Conservation (phyloP, 352 stramenopile genomes). For the Phytopythium helicoides region DNA sequence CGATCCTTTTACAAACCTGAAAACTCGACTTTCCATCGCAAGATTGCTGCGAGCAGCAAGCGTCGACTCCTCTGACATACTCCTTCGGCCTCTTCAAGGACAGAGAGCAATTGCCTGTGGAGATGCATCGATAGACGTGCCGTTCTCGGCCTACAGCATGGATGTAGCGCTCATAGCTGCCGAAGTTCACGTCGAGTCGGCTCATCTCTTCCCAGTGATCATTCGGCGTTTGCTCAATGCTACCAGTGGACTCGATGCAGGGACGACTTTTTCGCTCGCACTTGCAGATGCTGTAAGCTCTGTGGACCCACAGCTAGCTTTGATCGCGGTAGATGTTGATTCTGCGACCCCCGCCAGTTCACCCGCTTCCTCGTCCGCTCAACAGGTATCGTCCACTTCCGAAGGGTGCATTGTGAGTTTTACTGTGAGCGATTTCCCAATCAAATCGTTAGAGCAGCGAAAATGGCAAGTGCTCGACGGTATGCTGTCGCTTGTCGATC, state of each 20-base stretch:
- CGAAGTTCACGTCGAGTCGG: constrained; percentile 15
- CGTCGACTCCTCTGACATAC: constrained; percentile 13
- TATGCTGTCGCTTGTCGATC: constrained; percentile 1
- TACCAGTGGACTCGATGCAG: not conserved
- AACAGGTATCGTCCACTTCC: not conserved
- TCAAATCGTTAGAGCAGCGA: constrained; percentile 10
- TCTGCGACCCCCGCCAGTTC: constrained; percentile 1
- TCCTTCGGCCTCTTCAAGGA: constrained; percentile 6
- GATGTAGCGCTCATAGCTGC: constrained; percentile 12
- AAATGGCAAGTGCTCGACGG: constrained; percentile 17
- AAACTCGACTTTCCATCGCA: constrained; percentile 12
- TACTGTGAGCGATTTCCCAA: constrained; percentile 8
- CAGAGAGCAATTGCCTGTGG: not conserved
- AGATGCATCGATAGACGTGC: constrained; percentile 1
- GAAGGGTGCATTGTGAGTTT: constrained; percentile 9
- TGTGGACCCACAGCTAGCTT: constrained; percentile 9
- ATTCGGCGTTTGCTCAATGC: constrained; percentile 6
- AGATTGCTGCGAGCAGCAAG: constrained; percentile 4
- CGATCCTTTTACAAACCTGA: constrained; percentile 16
- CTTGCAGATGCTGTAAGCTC: constrained; percentile 8
- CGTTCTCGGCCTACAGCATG: constrained; percentile 7
- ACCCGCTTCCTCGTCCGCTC: constrained; percentile 2
- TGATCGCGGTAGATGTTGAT: constrained; percentile 16
- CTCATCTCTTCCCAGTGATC: constrained; percentile 3
- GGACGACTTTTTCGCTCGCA: not conserved